These are phyloP conservation scores for Eutrema heterophyllum DNA, from an alignment of 345 rosid genomes.

Conservation along the genomic window DNA sequence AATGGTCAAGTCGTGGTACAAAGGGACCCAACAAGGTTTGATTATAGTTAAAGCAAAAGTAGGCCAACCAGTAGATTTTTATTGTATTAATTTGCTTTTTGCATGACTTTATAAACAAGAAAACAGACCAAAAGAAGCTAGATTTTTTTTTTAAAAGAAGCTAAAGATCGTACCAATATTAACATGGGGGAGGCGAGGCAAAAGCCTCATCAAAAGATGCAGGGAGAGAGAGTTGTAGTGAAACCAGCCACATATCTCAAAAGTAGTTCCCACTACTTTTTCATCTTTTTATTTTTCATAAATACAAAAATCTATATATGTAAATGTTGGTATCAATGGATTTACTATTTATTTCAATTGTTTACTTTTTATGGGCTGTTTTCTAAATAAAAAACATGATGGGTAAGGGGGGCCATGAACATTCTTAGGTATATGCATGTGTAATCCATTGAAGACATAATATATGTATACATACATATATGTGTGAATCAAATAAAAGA, in stretches of 20 bases:
- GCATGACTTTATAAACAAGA: slow-evolving; percentile 31
- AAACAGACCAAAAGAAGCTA: slow-evolving; percentile 22
- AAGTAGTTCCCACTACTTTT: slow-evolving; percentile 56
- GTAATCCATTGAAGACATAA: slow-evolving; percentile 24
- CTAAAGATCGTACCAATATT: slow-evolving; percentile 31
- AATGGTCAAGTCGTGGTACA: slow-evolving; percentile 27
- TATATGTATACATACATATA: background rate
- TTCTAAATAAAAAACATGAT: slow-evolving; percentile 27
- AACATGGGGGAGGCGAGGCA: slow-evolving; percentile 50
- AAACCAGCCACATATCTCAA: slow-evolving; percentile 51
- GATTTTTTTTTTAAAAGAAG: slow-evolving; percentile 15
- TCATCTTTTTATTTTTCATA: background rate
- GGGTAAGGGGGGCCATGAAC: slow-evolving; percentile 28
- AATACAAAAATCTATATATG: background rate
- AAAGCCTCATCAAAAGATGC: slow-evolving; percentile 54
- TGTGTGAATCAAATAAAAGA: slow-evolving; percentile 19
- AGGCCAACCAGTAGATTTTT: slow-evolving; percentile 20
- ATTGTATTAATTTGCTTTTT: slow-evolving; percentile 11
- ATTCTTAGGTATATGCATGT: slow-evolving; percentile 32
- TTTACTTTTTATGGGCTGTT: slow-evolving; percentile 30
- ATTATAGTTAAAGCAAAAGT: slow-evolving; percentile 28
- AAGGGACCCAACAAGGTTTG: slow-evolving; percentile 27
- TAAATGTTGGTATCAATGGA: slow-evolving; percentile 2
- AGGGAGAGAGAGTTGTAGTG: slow-evolving; percentile 20
- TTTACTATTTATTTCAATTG: slow-evolving; percentile 19